These are phyloP conservation scores for Hypoxylon crocopeplum DNA, from an alignment of 495 filamentous ascomycete genomes.

Conservation along the genomic window DNA sequence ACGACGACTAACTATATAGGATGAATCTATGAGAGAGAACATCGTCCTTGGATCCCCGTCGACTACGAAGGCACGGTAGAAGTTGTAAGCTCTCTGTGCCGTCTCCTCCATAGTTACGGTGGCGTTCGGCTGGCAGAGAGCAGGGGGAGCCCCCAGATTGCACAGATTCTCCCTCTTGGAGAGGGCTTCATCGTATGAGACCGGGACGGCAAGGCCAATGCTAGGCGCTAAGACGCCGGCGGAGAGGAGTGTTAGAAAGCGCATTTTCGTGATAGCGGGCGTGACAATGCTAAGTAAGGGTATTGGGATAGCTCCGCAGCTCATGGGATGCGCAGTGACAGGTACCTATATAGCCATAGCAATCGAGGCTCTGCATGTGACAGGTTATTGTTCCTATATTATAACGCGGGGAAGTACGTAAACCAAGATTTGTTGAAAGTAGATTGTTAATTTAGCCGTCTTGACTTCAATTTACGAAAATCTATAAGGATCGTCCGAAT, in stretches of 20 bases:
- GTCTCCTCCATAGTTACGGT: slow-evolving; percentile 54
- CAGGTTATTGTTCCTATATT: slow-evolving; percentile 4
- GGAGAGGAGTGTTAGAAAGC: slow-evolving; percentile 38
- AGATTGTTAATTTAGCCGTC: slow-evolving; percentile 36
- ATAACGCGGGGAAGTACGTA: slow-evolving; percentile 33
- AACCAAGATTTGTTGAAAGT: slow-evolving; percentile 24
- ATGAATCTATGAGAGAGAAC: slow-evolving; percentile 55
- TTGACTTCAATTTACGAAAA: slow-evolving; percentile 31
- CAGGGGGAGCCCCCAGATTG: slow-evolving; percentile 46
- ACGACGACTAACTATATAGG: slow-evolving; percentile 43
- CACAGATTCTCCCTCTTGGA: slow-evolving; percentile 54
- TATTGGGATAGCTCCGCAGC: slow-evolving; percentile 1
- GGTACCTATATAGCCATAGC: slow-evolving; percentile 7
- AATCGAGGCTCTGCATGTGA: background rate
- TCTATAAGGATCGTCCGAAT: slow-evolving; percentile 36
- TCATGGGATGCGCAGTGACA: slow-evolving; percentile 2
- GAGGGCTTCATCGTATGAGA: slow-evolving; percentile 25
- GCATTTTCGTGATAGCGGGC: slow-evolving; percentile 41
- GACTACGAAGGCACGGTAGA: slow-evolving; percentile 56
- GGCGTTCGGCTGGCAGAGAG: slow-evolving; percentile 47
- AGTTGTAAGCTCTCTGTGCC: slow-evolving; percentile 53
- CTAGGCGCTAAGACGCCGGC: slow-evolving; percentile 41
- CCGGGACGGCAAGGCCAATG: slow-evolving; percentile 41
- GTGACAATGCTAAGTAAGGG: background rate
- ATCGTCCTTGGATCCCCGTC: slow-evolving; percentile 55